phyloP scores from a whole-genome alignment of 148 eudicot genomes.

The Camellia sinensis region DNA sequence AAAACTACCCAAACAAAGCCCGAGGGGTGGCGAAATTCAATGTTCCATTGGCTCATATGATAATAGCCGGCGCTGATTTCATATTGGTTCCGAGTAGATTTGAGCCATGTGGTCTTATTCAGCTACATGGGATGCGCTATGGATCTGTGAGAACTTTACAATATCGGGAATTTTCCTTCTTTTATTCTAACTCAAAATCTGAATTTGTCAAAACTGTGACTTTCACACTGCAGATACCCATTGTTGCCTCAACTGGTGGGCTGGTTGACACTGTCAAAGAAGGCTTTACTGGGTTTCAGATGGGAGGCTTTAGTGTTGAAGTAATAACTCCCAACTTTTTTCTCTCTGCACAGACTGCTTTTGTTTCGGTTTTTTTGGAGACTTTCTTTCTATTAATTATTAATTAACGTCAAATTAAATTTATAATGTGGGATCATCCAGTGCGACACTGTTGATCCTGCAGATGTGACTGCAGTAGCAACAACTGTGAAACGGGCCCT shows the following conservation, averaged over 20 bases:
- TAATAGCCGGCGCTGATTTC: slow-evolving; percentile 83
- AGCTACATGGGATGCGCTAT: slow-evolving; percentile 88
- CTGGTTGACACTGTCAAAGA: slow-evolving; percentile 89
- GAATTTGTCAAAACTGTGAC: neutral
- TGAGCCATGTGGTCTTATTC: slow-evolving; percentile 98
- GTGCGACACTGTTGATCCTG: slow-evolving; percentile 78
- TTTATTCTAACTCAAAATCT: too few species aligned
- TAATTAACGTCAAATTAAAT: neutral
- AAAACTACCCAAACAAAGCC: slow-evolving; percentile 64
- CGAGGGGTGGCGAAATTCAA: slow-evolving; percentile 86
- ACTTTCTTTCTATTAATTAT: neutral
- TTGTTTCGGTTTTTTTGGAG: neutral
- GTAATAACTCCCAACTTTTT: slow-evolving; percentile 29
- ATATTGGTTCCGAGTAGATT: slow-evolving; percentile 89
- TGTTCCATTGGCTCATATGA: slow-evolving; percentile 79
- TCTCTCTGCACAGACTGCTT: neutral
- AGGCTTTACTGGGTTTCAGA: slow-evolving; percentile 91
- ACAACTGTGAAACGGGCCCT: slow-evolving; percentile 67
- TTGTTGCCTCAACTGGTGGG: slow-evolving; percentile 95
- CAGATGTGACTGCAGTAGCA: slow-evolving; percentile 65
- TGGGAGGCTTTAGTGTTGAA: slow-evolving; percentile 84
- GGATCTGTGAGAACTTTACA: slow-evolving; percentile 60
- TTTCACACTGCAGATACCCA: slow-evolving; percentile 53
- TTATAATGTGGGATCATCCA: slow-evolving; percentile 16
- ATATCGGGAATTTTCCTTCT: neutral